Conservation (phyloP, 2,329 filamentous ascomycete species). For the Colletotrichum musicola region DNA sequence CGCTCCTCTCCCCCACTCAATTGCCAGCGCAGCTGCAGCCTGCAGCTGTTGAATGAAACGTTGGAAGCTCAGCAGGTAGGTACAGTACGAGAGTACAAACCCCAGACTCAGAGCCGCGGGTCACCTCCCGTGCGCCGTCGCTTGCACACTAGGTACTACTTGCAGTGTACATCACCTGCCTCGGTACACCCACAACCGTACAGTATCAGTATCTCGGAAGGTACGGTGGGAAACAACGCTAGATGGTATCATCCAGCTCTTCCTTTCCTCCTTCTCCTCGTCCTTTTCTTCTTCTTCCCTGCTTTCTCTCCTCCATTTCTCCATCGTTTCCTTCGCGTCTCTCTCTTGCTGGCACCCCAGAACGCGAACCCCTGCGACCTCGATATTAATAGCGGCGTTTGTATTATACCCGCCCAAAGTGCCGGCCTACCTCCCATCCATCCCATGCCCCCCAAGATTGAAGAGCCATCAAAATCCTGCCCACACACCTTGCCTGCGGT, state of each 20-base stretch:
- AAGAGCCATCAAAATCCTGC: not conserved
- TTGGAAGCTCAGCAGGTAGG: conserved; percentile 10
- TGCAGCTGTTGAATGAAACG: conserved; percentile 20
- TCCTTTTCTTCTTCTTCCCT: not conserved
- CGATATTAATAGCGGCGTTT: conserved; percentile 32
- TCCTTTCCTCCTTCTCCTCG: conserved; percentile 1
- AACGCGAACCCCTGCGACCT: conserved; percentile 21
- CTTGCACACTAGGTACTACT: conserved; percentile 20
- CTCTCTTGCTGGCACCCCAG: conserved; percentile 20
- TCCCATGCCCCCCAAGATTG: conserved; percentile 2
- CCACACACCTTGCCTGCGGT: conserved; percentile 9
- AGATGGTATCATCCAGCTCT: not conserved
- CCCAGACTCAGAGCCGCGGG: conserved; percentile 18
- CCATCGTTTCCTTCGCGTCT: conserved; percentile 23
- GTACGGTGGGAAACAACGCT: no score
- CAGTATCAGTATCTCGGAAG: not conserved
- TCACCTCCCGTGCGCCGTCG: conserved; percentile 28
- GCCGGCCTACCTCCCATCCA: conserved; percentile 22
- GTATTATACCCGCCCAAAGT: conserved; percentile 36
- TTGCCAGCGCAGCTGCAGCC: conserved; percentile 27
- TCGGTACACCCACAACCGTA: not conserved
- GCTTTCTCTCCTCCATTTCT: not conserved
- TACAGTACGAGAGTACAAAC: conserved; percentile 2
- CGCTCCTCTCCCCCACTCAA: conserved; percentile 12
- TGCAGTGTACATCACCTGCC: not conserved